phyloP scores from a whole-genome alignment of 2,329 filamentous ascomycete genomes.

The Xylariaceae sp. region DNA sequence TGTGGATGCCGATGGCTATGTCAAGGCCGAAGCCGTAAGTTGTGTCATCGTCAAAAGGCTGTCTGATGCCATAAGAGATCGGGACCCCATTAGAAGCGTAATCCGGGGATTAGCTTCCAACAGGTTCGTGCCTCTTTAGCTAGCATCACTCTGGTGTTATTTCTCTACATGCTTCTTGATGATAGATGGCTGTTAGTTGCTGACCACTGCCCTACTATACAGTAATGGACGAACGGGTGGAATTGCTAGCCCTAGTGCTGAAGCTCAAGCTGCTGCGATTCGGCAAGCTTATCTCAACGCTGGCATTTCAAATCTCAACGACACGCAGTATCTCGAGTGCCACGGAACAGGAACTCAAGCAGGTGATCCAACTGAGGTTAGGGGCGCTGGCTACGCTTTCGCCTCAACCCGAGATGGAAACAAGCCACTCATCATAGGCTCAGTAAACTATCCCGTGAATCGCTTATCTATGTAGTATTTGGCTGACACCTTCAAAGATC shows the following conservation, averaged over 20 bases:
- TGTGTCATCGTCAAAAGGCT: conserved; percentile 51
- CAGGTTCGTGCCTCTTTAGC: no score
- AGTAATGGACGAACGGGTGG: conserved; percentile 47
- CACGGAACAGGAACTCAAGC: conserved; percentile 51
- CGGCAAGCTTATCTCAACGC: conserved; percentile 40
- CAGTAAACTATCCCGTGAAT: no score
- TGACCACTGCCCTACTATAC: no score
- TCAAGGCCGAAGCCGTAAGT: conserved; percentile 51
- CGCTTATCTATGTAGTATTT: no score
- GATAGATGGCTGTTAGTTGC: no score
- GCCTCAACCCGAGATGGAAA: neutral
- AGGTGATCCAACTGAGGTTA: conserved; percentile 48
- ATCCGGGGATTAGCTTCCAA: conserved; percentile 44
- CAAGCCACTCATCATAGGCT: conserved; percentile 33
- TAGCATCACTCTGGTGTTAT: no score
- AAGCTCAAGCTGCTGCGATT: conserved; percentile 43
- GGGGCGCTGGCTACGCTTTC: conserved; percentile 40
- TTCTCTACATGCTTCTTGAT: no score
- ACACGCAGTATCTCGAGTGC: conserved; percentile 39
- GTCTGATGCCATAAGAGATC: conserved; percentile 47
- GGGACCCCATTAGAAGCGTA: conserved; percentile 46
- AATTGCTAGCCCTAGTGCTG: conserved; percentile 48
- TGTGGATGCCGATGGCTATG: conserved; percentile 51
- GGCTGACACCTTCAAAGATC: conserved; percentile 17
- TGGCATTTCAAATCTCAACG: conserved; percentile 22